phyloP scores from a whole-genome alignment of 2,329 filamentous ascomycete species.

The Coleophoma cylindrospora region DNA sequence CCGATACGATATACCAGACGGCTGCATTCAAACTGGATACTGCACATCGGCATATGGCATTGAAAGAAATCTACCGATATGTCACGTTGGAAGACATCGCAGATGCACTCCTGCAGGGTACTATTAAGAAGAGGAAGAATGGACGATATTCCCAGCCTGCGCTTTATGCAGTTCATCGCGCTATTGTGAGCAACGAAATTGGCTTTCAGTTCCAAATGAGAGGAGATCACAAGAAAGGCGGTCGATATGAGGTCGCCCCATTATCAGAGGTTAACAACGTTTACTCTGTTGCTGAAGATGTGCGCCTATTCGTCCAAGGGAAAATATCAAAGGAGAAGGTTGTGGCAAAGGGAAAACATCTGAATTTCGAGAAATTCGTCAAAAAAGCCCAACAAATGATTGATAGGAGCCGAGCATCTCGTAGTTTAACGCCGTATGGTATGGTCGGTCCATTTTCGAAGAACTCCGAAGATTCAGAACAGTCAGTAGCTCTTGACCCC shows the following conservation, averaged over 20 bases:
- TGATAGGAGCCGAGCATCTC: slow-evolving; percentile 41
- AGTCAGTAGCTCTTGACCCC: slow-evolving; percentile 3
- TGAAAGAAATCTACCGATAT: slow-evolving; percentile 34
- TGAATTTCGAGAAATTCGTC: slow-evolving; percentile 35
- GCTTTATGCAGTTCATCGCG: slow-evolving; percentile 67
- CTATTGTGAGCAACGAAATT: slow-evolving; percentile 54
- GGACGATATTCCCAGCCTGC: slow-evolving; percentile 39
- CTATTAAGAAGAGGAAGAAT: slow-evolving; percentile 14
- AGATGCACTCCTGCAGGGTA: slow-evolving; percentile 29
- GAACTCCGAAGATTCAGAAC: slow-evolving; percentile 4
- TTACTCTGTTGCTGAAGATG: slow-evolving; percentile 41
- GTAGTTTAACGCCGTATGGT: slow-evolving; percentile 45
- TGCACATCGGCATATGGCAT: slow-evolving; percentile 40
- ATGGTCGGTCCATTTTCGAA: slow-evolving; percentile 35
- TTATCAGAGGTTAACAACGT: slow-evolving; percentile 47
- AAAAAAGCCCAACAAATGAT: slow-evolving; percentile 44
- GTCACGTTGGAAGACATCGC: slow-evolving; percentile 39
- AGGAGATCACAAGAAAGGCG: slow-evolving; percentile 41
- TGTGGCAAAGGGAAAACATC: neutral
- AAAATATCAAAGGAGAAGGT: slow-evolving; percentile 6
- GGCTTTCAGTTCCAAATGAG: slow-evolving; percentile 52
- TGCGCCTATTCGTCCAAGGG: slow-evolving; percentile 49
- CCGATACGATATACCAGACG: slow-evolving; percentile 40
- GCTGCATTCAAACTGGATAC: slow-evolving; percentile 40
- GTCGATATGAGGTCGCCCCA: slow-evolving; percentile 59